phyloP scores from a whole-genome alignment of 176 grass and related monocot species.

The Triticum urartu region DNA sequence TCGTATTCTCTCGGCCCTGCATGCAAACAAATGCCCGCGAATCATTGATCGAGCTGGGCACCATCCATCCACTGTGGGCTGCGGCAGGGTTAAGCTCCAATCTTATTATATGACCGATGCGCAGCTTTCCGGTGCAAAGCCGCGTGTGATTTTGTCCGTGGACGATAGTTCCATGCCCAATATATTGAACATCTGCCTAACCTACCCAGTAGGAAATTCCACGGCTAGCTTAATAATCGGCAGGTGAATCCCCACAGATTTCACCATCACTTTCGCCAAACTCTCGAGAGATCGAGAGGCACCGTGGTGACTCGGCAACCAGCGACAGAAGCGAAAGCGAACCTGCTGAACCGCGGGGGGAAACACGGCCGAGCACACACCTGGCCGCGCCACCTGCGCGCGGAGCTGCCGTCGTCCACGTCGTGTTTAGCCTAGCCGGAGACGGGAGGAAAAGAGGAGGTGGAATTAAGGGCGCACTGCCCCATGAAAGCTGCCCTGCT shows the following conservation, averaged over 20 bases:
- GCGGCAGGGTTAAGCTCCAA: not conserved
- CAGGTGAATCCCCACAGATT: not conserved
- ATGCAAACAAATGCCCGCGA: not conserved
- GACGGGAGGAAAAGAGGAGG: not conserved
- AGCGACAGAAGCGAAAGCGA: not conserved
- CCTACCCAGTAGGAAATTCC: not conserved
- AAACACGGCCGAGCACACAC: not conserved
- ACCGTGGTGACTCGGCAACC: not conserved
- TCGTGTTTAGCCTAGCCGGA: not conserved
- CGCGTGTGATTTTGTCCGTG: not conserved
- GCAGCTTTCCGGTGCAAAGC: not conserved
- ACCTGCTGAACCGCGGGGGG: not conserved
- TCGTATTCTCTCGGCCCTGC: not conserved
- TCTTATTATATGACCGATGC: not conserved
- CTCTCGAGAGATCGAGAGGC: not conserved
- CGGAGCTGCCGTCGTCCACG: not conserved
- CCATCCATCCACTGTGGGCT: not conserved
- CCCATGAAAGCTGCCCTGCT: not conserved
- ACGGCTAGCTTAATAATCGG: not conserved
- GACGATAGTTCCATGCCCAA: not conserved
- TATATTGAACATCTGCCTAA: not conserved
- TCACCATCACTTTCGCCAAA: not conserved
- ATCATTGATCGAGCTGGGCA: not conserved
- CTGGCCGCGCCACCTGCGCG: not conserved
- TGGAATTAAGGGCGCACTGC: not conserved